These are phyloP conservation scores for Globisporangium megalacanthum DNA, from an alignment of 352 stramenopile species.

Conservation along the genomic window DNA sequence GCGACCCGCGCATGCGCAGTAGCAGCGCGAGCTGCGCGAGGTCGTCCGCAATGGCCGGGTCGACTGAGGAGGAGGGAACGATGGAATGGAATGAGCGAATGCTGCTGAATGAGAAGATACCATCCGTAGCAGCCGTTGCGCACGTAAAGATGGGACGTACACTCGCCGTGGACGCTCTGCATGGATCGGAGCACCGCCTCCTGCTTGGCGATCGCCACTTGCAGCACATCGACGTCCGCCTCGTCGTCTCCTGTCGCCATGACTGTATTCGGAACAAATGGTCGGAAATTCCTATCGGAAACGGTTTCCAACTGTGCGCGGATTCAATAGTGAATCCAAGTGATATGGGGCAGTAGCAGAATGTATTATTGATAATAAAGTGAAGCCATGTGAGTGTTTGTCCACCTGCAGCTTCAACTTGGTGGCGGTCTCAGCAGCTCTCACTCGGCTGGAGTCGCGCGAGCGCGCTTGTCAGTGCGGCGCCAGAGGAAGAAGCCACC, in stretches of 20 bases:
- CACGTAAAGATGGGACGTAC: slow-evolving; percentile 15
- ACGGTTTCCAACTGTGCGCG: not conserved
- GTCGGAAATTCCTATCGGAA: no score
- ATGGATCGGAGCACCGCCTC: slow-evolving; percentile 35
- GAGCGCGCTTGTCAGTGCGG: slow-evolving; percentile 11
- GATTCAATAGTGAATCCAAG: not conserved
- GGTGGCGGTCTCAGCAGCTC: no score
- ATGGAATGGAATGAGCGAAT: no score
- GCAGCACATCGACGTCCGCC: slow-evolving; percentile 23
- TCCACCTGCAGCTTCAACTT: no score
- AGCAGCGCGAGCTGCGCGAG: slow-evolving; percentile 62
- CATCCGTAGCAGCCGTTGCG: no score
- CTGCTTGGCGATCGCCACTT: slow-evolving; percentile 45
- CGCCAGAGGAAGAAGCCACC: slow-evolving; percentile 25
- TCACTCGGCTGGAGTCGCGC: not conserved
- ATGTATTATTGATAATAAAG: not conserved
- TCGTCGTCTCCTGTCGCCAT: not conserved
- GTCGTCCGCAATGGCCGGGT: slow-evolving; percentile 47
- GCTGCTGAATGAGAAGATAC: not conserved
- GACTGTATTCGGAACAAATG: no score
- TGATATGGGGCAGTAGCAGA: not conserved
- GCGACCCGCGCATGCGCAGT: slow-evolving; percentile 61
- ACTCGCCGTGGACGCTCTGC: slow-evolving; percentile 44
- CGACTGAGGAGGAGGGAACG: slow-evolving; percentile 28
- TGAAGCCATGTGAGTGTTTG: no score